Base-by-base conservation (phyloP, 2,329 filamentous ascomycete species). In the Epichloe glyceriae region DNA sequence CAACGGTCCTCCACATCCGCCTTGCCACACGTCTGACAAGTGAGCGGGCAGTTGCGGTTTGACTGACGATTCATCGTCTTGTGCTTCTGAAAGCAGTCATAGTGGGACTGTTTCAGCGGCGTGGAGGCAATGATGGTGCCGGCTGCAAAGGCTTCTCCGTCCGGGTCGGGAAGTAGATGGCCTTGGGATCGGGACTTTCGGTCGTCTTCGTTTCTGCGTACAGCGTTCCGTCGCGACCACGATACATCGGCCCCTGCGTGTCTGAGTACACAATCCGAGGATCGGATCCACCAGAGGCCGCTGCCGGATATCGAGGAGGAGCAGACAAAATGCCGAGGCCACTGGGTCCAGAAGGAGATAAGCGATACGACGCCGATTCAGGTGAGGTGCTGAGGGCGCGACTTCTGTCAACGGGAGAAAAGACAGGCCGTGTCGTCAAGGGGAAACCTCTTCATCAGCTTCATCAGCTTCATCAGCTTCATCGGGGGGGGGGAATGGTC, bases 21-120 rank as follows among this genome's bases (percentile, higher is more conserved):
- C 51, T 65, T 67, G 49, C 68, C 67, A 61, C 78, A 81, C 3
- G 72, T 68, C 61, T 78, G 73, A 60, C 78, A 81, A 11, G 73
- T 67, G 19, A 80, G 65, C 2, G 76, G 68, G 58, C 78, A 74
- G 57, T 70, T 60, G 45, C 59, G 62, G 61, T 80, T 80, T 53
- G 65, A 64, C 49, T 71, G 70, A 38, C 68, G 63, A 50, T 72
- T 67, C 72, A 80, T 75, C 45, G 62, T 67, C 45, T 60, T 60
- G 59, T 81, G 78, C 3, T 61, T 60, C 40, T 71, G 69, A 51
- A 73, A 68, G 61, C 78, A 81, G 51, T 63, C 57, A 55, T 70
- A 70, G 54, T 72, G 70, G 1, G 65, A 63, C 45, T 73, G 67
- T 47, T 63, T 67, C n/a, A 79, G 61, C 2, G 73, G 67, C 7